Percentiles rank a stretch among this genome's conserved stretches.
Evolutionary conservation across 108 stramenopile species (phyloP).

Genomic region (Discostella pseudostelligera): DNA sequence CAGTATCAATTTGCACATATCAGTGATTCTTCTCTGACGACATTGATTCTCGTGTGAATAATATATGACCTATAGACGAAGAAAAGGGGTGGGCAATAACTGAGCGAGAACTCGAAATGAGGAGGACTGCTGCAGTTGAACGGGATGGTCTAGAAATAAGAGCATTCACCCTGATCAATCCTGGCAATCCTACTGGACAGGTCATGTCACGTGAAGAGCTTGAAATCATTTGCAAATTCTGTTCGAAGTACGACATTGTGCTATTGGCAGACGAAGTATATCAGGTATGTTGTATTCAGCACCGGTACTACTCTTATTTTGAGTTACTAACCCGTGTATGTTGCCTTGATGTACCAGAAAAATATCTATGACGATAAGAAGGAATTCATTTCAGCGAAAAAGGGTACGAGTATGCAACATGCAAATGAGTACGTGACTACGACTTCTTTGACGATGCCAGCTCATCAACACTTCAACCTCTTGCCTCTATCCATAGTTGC

Average conservation of each 20-base stretch:
- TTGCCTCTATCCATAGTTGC: slow-evolving; percentile 29
- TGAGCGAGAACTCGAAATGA: slow-evolving; percentile 63
- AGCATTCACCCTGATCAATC: slow-evolving; percentile 92
- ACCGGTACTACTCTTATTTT: no score
- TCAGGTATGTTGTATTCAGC: neutral
- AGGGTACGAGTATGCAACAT: slow-evolving; percentile 29
- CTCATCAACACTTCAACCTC: neutral
- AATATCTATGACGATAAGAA: slow-evolving; percentile 83
- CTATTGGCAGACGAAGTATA: slow-evolving; percentile 91
- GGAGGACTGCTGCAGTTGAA: slow-evolving; percentile 58
- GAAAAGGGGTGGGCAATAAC: slow-evolving; percentile 76
- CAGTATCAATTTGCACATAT: neutral
- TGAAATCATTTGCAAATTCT: slow-evolving; percentile 79
- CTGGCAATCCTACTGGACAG: slow-evolving; percentile 96
- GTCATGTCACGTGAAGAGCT: slow-evolving; percentile 74
- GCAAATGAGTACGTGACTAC: slow-evolving; percentile 2
- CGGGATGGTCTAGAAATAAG: slow-evolving; percentile 64
- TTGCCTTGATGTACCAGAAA: slow-evolving; percentile 55
- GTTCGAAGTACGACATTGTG: slow-evolving; percentile 73
- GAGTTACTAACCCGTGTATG: neutral
- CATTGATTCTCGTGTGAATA: neutral
- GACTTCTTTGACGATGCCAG: neutral
- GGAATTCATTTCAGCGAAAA: slow-evolving; percentile 79
- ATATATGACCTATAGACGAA: slow-evolving; percentile 53
- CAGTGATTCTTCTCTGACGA: no score